Percentiles rank a stretch among this genome's conserved stretches.
phyloP scores from a whole-genome alignment of 495 filamentous ascomycete species.

The Penicillium samsonianum region DNA sequence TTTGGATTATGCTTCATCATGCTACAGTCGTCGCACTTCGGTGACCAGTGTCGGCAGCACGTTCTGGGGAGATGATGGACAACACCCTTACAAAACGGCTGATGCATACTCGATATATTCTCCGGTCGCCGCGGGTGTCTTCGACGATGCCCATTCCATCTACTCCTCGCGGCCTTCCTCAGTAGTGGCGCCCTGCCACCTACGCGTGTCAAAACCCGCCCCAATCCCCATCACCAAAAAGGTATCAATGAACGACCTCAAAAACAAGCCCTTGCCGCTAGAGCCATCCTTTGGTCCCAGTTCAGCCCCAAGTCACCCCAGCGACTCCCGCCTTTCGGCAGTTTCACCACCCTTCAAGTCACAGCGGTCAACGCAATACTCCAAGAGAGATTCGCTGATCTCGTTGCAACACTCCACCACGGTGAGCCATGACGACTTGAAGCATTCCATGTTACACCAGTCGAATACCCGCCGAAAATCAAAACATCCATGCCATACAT shows the following conservation, averaged over 20 bases:
- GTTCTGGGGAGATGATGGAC: constrained; percentile 6
- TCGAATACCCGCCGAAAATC: background rate
- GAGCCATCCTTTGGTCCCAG: constrained; percentile 40
- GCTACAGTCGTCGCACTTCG: constrained; percentile 40
- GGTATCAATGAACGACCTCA: constrained; percentile 28
- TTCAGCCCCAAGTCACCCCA: constrained; percentile 32
- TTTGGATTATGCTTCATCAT: constrained; percentile 36
- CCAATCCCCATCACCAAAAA: constrained; percentile 15
- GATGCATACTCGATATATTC: constrained; percentile 41
- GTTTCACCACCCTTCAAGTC: background rate
- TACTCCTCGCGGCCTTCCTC: constrained; percentile 9
- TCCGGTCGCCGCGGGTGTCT: constrained; percentile 43
- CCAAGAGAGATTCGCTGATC: background rate
- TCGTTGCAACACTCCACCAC: background rate
- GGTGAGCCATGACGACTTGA: background rate
- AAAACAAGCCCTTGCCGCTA: constrained; percentile 52
- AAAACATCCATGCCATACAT: background rate
- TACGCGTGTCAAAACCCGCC: background rate
- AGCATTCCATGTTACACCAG: background rate
- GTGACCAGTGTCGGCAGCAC: constrained; percentile 32
- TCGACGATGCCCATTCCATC: constrained; percentile 36
- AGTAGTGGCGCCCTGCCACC: background rate
- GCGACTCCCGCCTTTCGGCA: constrained; percentile 6
- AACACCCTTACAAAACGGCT: constrained; percentile 19
- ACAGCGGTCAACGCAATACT: background rate